Percentiles rank a stretch among this genome's conserved stretches.
Evolutionary conservation across 108 stramenopile species (phyloP).

Genomic region (Pseudonitzschia pungens): DNA sequence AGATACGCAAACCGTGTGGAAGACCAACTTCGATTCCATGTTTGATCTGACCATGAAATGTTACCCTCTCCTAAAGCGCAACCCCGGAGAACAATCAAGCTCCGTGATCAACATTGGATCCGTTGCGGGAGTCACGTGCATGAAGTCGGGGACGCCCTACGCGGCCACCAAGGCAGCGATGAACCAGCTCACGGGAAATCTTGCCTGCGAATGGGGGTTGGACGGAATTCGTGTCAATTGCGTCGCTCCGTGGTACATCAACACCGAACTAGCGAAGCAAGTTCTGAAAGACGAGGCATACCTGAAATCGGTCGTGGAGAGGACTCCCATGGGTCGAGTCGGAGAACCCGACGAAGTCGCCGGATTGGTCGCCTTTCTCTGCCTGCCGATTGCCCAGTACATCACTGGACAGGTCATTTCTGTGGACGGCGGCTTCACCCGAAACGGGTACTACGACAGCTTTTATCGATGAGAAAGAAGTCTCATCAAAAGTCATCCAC

Average conservation of each 20-base stretch:
- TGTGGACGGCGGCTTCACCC: conserved; percentile 88
- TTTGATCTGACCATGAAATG: conserved; percentile 72
- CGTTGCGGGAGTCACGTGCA: conserved; percentile 89
- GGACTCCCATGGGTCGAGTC: conserved; percentile 76
- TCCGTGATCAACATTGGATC: conserved; percentile 93
- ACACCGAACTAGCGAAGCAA: conserved; percentile 71
- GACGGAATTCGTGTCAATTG: conserved; percentile 89
- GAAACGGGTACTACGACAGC: conserved; percentile 51
- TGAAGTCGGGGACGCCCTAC: conserved; percentile 83
- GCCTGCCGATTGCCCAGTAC: conserved; percentile 79
- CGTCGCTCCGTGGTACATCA: conserved; percentile 85
- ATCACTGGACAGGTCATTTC: conserved; percentile 93
- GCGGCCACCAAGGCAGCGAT: conserved; percentile 95
- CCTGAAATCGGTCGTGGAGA: conserved; percentile 54
- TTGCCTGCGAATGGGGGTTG: conserved; percentile 86
- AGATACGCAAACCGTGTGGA: conserved; percentile 79
- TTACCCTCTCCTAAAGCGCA: conserved; percentile 63
- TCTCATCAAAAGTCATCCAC: too few species aligned
- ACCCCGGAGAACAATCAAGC: conserved; percentile 25
- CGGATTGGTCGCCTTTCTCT: conserved; percentile 88
- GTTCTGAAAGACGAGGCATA: conserved; percentile 78
- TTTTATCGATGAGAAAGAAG: conserved; percentile 32
- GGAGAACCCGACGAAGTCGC: conserved; percentile 85
- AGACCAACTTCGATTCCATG: conserved; percentile 81
- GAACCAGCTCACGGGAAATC: conserved; percentile 90